Conservation (phyloP, 805 yeast species). For the Metschnikowia reukaufii region DNA sequence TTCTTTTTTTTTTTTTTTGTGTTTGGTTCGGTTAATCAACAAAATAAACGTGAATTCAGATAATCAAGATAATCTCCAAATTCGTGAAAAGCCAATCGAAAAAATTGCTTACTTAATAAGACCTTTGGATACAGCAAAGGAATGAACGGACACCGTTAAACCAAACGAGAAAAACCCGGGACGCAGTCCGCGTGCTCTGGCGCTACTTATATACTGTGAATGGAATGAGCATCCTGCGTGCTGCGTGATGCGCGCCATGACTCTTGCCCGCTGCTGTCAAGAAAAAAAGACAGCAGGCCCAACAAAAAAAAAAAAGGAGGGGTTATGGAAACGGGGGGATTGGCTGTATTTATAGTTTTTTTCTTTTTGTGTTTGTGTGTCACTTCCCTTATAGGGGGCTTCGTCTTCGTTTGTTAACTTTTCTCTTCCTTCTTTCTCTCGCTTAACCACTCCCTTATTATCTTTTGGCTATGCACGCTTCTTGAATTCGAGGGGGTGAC, state of each 20-base stretch:
- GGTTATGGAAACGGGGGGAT: neutral
- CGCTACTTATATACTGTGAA: slow-evolving; percentile 5
- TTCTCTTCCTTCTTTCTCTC: too few relatives aligned
- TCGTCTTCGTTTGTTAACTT: too few relatives aligned
- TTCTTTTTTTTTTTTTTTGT: neutral
- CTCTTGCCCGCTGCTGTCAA: slow-evolving; percentile 2
- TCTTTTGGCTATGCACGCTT: too few relatives aligned
- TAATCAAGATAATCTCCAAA: neutral
- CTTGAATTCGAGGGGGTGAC: neutral
- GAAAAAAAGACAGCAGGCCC: neutral
- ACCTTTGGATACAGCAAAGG: slow-evolving; percentile 21
- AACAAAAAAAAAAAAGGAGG: neutral
- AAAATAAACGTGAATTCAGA: too few relatives aligned
- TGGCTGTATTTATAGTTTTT: neutral
- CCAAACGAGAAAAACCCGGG: slow-evolving; percentile 21
- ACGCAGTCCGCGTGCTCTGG: slow-evolving; percentile 5
- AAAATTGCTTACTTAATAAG: slow-evolving; percentile 9
- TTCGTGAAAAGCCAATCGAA: neutral
- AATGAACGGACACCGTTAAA: slow-evolving; percentile 32
- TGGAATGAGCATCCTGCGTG: neutral
- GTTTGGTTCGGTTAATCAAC: neutral
- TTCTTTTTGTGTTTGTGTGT: neutral
- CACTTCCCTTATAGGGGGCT: too few relatives aligned
- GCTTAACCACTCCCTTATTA: too few relatives aligned
- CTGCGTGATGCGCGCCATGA: slow-evolving; percentile 1